Percentiles rank a stretch among this genome's conserved stretches.
phyloP scores from a whole-genome alignment of 441 rosid genomes.

The Rhodomyrtus psidioides region DNA sequence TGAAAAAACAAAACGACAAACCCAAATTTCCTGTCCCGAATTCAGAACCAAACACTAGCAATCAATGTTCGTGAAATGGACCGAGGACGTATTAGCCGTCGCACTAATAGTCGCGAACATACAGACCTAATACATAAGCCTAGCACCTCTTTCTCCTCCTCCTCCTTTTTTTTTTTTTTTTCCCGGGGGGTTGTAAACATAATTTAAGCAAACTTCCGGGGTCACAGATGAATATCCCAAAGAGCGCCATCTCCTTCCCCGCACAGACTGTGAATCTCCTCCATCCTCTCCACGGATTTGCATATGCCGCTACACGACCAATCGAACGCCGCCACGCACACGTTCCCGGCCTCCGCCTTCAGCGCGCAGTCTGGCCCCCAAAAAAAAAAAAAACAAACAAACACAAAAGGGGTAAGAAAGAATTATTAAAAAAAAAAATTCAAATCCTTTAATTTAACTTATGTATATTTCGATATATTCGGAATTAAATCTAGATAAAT shows the following conservation, averaged over 20 bases:
- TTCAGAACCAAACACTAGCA: rapidly evolving
- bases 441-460: neutral
- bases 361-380: constrained; percentile 46
- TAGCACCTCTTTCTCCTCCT: no score
- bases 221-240: constrained; percentile 31
- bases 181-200: neutral
- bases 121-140: no score
- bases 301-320: constrained; percentile 84
- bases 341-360: constrained; percentile 66
- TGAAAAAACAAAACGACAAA: neutral
- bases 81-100: neutral
- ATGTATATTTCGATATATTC: no score
- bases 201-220: neutral
- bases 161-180: no score
- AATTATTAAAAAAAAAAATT: neutral
- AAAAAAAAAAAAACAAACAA: rapidly evolving
- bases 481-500: neutral
- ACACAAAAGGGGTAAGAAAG: neutral
- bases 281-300: constrained; percentile 65
- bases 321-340: constrained; percentile 78
- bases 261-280: constrained; percentile 50
- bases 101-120: neutral
- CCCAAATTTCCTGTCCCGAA: rapidly evolving
- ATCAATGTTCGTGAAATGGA: rapidly evolving
- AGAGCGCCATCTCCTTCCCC: constrained; percentile 69